phyloP scores from a whole-genome alignment of 768 basidiomycete species.

The Cantharellus cinnabarinus region DNA sequence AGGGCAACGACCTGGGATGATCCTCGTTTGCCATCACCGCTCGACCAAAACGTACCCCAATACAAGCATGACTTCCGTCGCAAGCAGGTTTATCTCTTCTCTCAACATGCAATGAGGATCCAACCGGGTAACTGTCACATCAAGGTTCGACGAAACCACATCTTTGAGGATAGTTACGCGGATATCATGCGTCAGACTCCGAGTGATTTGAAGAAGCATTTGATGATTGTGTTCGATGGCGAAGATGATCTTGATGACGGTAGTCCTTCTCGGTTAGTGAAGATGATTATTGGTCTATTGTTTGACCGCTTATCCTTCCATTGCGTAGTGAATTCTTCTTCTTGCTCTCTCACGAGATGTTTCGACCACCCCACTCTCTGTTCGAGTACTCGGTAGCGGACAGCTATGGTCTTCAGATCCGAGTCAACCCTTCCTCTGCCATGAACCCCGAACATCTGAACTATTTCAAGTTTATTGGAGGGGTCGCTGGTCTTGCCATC shows the following conservation, averaged over 20 bases:
- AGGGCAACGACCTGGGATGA: slow-evolving; percentile 76
- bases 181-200: slow-evolving; percentile 66
- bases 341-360: slow-evolving; percentile 98
- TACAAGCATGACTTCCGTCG: slow-evolving; percentile 95
- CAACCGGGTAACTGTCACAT: slow-evolving; percentile 70
- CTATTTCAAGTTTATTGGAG: slow-evolving; percentile 99
- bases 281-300: not conserved
- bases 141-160: slow-evolving; percentile 57
- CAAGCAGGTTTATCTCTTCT: slow-evolving; percentile 84
- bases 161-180: slow-evolving; percentile 73
- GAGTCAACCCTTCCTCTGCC: slow-evolving; percentile 91
- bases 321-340: slow-evolving; percentile 88
- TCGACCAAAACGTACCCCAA: slow-evolving; percentile 87
- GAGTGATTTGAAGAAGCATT: slow-evolving; percentile 43
- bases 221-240: slow-evolving; percentile 59
- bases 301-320: slow-evolving; percentile 1
- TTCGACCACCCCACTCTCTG: slow-evolving; percentile 98
- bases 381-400: slow-evolving; percentile 99
- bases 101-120: slow-evolving; percentile 63
- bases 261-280: slow-evolving; percentile 46
- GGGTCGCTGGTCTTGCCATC: slow-evolving; percentile 84
- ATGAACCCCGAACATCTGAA: slow-evolving; percentile 98
- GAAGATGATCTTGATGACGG: slow-evolving; percentile 68
- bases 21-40: slow-evolving; percentile 73
- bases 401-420: slow-evolving; percentile 98